Evolutionary conservation across 176 grass and related monocot genomes (phyloP), one percentile per base, ranked within the genome.

Genomic region (Olyra latifolia): DNA sequence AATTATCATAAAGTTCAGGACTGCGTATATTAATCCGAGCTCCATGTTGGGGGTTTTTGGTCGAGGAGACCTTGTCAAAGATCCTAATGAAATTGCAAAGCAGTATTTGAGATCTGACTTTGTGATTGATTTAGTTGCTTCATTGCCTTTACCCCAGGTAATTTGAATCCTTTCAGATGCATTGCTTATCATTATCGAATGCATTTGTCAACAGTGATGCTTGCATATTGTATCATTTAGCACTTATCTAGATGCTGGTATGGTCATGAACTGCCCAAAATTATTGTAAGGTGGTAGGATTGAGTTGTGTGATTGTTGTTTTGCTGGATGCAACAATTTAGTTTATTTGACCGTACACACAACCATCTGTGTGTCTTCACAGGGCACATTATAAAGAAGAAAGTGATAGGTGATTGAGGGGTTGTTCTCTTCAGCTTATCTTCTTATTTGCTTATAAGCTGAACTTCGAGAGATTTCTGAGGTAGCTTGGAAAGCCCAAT

Each of bases 81-180:
- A 99, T 69, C 80, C 80, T 68, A 88, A 82, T 47, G 55, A 86
- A 83, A 95, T 99, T 39, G 84, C 90, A 62, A 83, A 86, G 74
- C 90, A 81, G 46, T 99, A 95, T 78, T 54, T 99, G 56, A 91
- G 68, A 72, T 93, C 92, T 41, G 90, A 93, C 50, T 91, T 95
- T 80, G 61, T 27, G 16, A 46, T 95, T 80, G 92, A 99, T 80
- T 55, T 99, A 44, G 67, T 88, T 67, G 96, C 96, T 72, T 89
- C 92, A 17, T 89, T 99, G 50, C 96, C 96, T 88, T 72, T 99
- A 56, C 96, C 96, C 20, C 96, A 99, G 96, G 96, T 99, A 93
- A 62, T 29, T 73, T 78, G 0, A 6, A 20, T 57, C 62, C n/a
- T 23, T 39, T 65, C 16, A 71, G 71, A 30, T 83, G 59, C 59